phyloP scores from a whole-genome alignment of 495 filamentous ascomycete species.

The Elasticomyces elasticus region DNA sequence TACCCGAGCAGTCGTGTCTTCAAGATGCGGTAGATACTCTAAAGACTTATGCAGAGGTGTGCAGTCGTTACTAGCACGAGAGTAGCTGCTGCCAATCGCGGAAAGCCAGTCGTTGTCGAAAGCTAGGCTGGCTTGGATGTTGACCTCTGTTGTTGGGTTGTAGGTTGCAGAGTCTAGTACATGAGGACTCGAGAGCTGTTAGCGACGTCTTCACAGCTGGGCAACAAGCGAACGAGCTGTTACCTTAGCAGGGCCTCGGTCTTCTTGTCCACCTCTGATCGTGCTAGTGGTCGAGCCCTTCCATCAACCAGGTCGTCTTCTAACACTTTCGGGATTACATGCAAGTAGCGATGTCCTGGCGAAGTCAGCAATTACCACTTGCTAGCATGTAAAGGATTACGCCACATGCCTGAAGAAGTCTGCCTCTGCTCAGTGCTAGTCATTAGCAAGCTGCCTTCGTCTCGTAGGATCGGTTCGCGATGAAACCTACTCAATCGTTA shows the following conservation, averaged over 20 bases:
- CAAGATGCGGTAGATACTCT: not conserved
- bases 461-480: not conserved
- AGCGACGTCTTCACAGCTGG: no score
- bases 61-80: not conserved
- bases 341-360: not conserved
- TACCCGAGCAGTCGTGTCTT: not conserved
- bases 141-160: constrained; percentile 8
- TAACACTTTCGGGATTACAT: not conserved
- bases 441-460: constrained; percentile 15
- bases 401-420: constrained; percentile 10
- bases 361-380: not conserved
- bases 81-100: not conserved
- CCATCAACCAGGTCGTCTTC: no score
- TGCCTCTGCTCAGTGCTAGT: constrained; percentile 10
- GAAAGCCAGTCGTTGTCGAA: constrained; percentile 4
- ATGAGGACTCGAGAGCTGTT: not conserved
- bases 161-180: constrained; percentile 15
- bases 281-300: no score
- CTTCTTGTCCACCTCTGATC: not conserved
- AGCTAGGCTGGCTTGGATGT: not conserved
- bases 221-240: no score
- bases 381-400: no score
- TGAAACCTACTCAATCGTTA: not conserved
- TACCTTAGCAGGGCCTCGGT: not conserved
- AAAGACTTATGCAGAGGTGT: not conserved